Evolutionary conservation across 495 filamentous ascomycete species (phyloP).

Genomic region (Filosporella fistucella): DNA sequence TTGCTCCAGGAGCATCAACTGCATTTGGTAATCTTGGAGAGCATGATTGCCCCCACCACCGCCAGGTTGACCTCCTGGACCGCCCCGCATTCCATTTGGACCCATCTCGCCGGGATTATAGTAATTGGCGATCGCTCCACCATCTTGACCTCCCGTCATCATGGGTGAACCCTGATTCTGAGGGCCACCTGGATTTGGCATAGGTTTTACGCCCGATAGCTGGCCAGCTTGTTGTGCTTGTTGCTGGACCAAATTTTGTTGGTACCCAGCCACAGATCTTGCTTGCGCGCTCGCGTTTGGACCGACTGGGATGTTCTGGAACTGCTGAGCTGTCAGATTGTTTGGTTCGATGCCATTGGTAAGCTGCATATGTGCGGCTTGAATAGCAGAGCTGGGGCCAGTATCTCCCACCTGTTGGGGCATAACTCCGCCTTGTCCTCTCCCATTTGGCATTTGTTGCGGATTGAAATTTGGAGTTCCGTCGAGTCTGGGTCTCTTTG

Average conservation of each 20-base stretch:
- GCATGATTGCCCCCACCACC: constrained; percentile 79
- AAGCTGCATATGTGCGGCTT: constrained; percentile 61
- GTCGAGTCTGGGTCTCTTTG: constrained; percentile 87
- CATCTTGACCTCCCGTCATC: constrained; percentile 67
- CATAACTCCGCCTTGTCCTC: constrained; percentile 63
- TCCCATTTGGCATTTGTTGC: constrained; percentile 66
- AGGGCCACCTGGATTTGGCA: constrained; percentile 45
- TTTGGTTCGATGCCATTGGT: constrained; percentile 72
- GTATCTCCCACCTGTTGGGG: constrained; percentile 60
- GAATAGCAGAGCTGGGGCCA: constrained; percentile 40
- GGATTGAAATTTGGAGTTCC: constrained; percentile 66
- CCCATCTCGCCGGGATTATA: constrained; percentile 61
- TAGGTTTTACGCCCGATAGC: constrained; percentile 60
- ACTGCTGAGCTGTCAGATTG: constrained; percentile 69
- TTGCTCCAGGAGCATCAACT: constrained; percentile 96
- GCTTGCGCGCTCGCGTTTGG: constrained; percentile 50
- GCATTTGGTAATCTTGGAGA: constrained; percentile 98
- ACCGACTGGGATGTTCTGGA: constrained; percentile 62
- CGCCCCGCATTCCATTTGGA: constrained; percentile 35
- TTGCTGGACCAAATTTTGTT: constrained; percentile 75
- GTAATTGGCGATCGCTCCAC: constrained; percentile 56
- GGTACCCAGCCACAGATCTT: constrained; percentile 82
- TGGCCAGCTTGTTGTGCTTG: constrained; percentile 75
- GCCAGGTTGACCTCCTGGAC: constrained; percentile 47
- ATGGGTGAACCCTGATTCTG: constrained; percentile 72